Evolutionary conservation across 2,329 filamentous ascomycete species (phyloP), one percentile per base, ranked within the genome.

Genomic region (Fusarium virguliforme): DNA sequence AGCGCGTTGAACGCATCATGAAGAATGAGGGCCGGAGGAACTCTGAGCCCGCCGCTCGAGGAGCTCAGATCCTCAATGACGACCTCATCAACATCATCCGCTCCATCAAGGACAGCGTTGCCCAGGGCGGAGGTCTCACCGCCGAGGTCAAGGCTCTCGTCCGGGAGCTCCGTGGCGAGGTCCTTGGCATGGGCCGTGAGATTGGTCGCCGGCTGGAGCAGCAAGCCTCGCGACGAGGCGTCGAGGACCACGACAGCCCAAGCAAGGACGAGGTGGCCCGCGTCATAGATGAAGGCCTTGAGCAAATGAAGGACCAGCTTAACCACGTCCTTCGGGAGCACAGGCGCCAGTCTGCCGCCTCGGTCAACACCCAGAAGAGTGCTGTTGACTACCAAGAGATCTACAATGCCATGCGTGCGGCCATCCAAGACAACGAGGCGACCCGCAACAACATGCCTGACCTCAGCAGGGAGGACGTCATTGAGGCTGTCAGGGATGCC

Each of bases 101-200:
- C 69, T 92, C 92, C 64, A 92, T 98, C 79, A 98, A 97, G 79
- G 94, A 97, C 78, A 97, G 94, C 74, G 92, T 98, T 62, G 87
- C 93, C 0, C 93, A 97, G 79, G 91, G 93, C 41, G 95, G 95
- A 64, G 94, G 95, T 6, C 87, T 98, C 57, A 97, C 94, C 2
- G 94, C 94, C 61, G 94, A 97, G 79, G 94, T 97, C 70, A 98
- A 98, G 81, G 91, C 94, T 4, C 86, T 97, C 8, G 93, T 98
- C 8, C 91, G 94, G 26, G 95, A 98, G 76, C 86, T 98, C 37
- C 91, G 95, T 24, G 95, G 94, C 3, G 95, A 98, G 78, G 94
- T 98, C 8, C 86, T 98, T 5, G 95, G 94, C 4, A 98, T 98
- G 95, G 95, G 95, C 4, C 88, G 95, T 62, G 94, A 98, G 72